phyloP scores from a whole-genome alignment of 2,329 filamentous ascomycete genomes.

The Venturiaceae sp. region DNA sequence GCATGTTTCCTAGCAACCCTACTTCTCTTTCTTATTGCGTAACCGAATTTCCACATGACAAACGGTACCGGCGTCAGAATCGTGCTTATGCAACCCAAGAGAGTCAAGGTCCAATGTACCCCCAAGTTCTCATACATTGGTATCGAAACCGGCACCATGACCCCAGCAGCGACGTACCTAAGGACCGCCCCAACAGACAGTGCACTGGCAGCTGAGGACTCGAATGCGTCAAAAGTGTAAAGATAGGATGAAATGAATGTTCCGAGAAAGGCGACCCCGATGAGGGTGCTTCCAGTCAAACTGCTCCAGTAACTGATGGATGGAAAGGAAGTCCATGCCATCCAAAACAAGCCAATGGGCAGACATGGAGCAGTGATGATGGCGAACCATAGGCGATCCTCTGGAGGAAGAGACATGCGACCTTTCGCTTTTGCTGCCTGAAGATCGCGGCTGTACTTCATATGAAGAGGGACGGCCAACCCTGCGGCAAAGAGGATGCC shows the following conservation, averaged over 20 bases:
- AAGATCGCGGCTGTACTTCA: constrained; percentile 46
- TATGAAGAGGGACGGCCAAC: constrained; percentile 44
- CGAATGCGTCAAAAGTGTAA: constrained; percentile 30
- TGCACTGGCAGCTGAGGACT: constrained; percentile 29
- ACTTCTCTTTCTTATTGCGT: too few species aligned
- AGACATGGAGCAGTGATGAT: constrained; percentile 53
- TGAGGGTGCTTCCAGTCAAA: constrained; percentile 31
- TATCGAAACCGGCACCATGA: too few species aligned
- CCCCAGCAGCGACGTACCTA: too few species aligned
- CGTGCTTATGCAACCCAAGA: too few species aligned
- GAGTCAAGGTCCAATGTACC: too few species aligned
- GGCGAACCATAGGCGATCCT: constrained; percentile 53
- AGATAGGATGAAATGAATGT: constrained; percentile 30
- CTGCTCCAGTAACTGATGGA: constrained; percentile 36
- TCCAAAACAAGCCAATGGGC: constrained; percentile 57
- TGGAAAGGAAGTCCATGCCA: constrained; percentile 63
- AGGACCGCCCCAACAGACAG: too few species aligned
- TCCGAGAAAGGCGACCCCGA: constrained; percentile 37
- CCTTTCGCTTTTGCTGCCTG: constrained; percentile 31
- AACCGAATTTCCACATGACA: too few species aligned
- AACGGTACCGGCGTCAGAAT: too few species aligned
- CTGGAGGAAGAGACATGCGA: constrained; percentile 51
- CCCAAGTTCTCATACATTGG: too few species aligned
- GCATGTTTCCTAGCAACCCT: too few species aligned
- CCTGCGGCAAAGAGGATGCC: constrained; percentile 52